Conservation (phyloP, 257 asterid genomes). For the Echium plantagineum region DNA sequence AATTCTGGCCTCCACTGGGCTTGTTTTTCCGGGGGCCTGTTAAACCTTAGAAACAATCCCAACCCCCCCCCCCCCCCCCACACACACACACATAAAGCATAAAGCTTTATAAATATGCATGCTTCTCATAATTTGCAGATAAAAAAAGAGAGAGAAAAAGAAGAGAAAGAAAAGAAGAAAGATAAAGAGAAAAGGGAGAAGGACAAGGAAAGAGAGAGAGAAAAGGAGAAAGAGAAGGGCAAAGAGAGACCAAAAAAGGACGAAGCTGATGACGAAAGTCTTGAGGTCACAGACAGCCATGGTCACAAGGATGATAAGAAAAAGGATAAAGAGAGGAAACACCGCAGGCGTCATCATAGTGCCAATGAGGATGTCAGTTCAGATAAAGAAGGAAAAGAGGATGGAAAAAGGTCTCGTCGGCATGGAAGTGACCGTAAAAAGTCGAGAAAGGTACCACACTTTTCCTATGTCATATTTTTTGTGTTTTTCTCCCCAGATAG, state of each 20-base stretch:
- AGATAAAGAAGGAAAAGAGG: conserved; percentile 85
- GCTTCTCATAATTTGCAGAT: conserved; percentile 30
- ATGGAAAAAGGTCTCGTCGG: conserved; percentile 57
- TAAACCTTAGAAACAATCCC: too few relatives aligned
- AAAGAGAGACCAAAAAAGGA: conserved; percentile 57
- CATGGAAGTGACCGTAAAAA: conserved; percentile 90
- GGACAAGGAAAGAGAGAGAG: conserved; percentile 25
- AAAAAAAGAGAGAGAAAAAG: conserved; percentile 79
- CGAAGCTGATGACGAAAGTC: conserved; percentile 45
- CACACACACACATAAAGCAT: too few relatives aligned
- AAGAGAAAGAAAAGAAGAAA: conserved; percentile 59
- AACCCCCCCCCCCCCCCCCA: too few relatives aligned
- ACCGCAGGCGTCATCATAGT: conserved; percentile 78
- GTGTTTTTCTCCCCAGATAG: neutral
- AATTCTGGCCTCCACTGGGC: too few relatives aligned
- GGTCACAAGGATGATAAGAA: conserved; percentile 67
- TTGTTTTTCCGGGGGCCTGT: neutral
- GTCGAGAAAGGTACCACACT: conserved; percentile 71
- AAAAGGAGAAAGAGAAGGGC: conserved; percentile 49
- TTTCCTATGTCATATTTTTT: neutral
- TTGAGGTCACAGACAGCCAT: conserved; percentile 37
- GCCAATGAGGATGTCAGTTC: conserved; percentile 65
- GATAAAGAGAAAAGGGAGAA: conserved; percentile 21
- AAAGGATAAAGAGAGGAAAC: conserved; percentile 75
- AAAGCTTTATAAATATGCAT: neutral